A percentile compares a stretch with the other conserved stretches of the same genome.
These are phyloP conservation scores for Penicillium sp. DNA, from an alignment of 2,329 filamentous ascomycete species.

Conservation along the genomic window DNA sequence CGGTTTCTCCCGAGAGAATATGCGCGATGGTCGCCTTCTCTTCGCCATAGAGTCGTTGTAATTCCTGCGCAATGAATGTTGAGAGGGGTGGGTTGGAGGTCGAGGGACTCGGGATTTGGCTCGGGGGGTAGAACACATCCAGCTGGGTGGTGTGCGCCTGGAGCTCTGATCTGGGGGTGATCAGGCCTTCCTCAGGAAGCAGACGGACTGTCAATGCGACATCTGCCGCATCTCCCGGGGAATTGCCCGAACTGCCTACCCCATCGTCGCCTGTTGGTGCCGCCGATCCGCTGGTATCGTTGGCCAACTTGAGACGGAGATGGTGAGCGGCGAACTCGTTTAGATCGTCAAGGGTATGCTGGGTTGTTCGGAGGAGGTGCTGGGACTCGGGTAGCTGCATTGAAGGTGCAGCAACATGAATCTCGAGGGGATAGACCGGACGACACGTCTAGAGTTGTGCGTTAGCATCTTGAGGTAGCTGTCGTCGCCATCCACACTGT, in stretches of 20 bases:
- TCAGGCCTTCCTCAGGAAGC: slow-evolving; percentile 53
- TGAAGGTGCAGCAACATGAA: slow-evolving; percentile 72
- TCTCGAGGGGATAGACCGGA: slow-evolving; percentile 83
- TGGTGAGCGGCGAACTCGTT: slow-evolving; percentile 87
- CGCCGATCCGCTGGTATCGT: slow-evolving; percentile 28
- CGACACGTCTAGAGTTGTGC: slow-evolving; percentile 70
- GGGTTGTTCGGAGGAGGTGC: slow-evolving; percentile 76
- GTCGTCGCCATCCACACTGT: neutral
- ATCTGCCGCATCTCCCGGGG: slow-evolving; percentile 35
- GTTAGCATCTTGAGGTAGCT: slow-evolving; percentile 7
- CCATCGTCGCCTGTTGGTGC: slow-evolving; percentile 14
- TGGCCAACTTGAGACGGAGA: slow-evolving; percentile 69
- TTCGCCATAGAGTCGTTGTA: slow-evolving; percentile 80
- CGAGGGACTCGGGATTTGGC: slow-evolving; percentile 67
- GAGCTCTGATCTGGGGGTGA: slow-evolving; percentile 64
- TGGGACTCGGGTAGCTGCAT: slow-evolving; percentile 70
- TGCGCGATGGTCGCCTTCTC: slow-evolving; percentile 86
- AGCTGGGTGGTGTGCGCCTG: slow-evolving; percentile 72
- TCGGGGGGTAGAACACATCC: slow-evolving; percentile 76
- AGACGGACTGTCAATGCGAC: slow-evolving; percentile 74
- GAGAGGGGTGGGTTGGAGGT: slow-evolving; percentile 75
- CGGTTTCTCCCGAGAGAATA: slow-evolving; percentile 63
- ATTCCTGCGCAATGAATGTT: slow-evolving; percentile 75
- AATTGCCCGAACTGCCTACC: slow-evolving; percentile 7
- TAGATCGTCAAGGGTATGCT: slow-evolving; percentile 82